A percentile compares a stretch with the other conserved stretches of the same genome.
phyloP scores from a whole-genome alignment of 2,329 filamentous ascomycete genomes.

The Claviceps humidiphila region DNA sequence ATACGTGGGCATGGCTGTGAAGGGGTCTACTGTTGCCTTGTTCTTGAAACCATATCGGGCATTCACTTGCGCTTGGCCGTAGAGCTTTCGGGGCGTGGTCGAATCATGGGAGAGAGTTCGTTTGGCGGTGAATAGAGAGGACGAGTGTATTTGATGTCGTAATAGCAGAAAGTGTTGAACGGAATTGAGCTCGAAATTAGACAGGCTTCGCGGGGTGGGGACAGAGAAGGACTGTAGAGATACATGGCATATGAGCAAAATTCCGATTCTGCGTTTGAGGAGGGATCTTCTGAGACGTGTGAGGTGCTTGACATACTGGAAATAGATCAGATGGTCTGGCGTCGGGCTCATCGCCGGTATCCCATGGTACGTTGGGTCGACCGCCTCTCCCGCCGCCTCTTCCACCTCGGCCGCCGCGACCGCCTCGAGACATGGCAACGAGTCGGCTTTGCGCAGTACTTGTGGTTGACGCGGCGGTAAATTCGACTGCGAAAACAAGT shows the following conservation, averaged over 20 bases:
- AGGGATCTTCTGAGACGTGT: neutral
- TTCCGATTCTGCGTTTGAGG: neutral
- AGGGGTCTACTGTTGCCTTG: conserved; percentile 43
- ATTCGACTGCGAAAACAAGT: neutral
- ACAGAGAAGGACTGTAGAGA: conserved; percentile 33
- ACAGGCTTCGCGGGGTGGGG: conserved; percentile 30
- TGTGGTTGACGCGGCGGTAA: neutral
- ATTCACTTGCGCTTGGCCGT: conserved; percentile 47
- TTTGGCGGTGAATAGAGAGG: conserved; percentile 43
- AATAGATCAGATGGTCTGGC: conserved; percentile 46
- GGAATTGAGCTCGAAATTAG: conserved; percentile 29
- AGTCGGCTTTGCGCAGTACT: neutral
- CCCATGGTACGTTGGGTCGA: conserved; percentile 37
- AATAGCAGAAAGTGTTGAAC: conserved; percentile 41
- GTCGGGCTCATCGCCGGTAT: conserved; percentile 40
- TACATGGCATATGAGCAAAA: neutral
- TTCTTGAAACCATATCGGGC: conserved; percentile 40
- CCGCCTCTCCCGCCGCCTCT: conserved; percentile 34
- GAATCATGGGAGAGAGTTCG: conserved; percentile 29
- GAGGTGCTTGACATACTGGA: conserved; percentile 27
- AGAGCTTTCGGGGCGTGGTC: conserved; percentile 27
- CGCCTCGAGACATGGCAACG: conserved; percentile 36
- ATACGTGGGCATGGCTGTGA: conserved; percentile 45
- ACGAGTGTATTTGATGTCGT: conserved; percentile 41
- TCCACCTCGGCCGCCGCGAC: conserved; percentile 37